Conservation (phyloP, 2,329 filamentous ascomycete species). For the Fusarium aywerte region DNA sequence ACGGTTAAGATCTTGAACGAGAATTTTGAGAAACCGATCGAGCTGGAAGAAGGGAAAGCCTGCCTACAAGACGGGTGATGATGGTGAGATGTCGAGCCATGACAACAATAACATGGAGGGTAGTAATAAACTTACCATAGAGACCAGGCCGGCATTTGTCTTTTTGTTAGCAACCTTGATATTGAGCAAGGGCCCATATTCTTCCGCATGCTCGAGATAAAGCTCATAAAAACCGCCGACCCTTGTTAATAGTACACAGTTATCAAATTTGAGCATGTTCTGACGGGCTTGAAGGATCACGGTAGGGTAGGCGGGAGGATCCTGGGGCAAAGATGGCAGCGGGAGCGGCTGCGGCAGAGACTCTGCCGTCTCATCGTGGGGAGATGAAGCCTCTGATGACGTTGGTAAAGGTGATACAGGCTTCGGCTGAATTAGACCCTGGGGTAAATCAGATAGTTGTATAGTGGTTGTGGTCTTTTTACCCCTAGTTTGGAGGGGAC, state of each 20-base stretch:
- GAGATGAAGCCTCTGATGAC: conserved; percentile 32
- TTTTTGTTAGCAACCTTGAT: conserved; percentile 86
- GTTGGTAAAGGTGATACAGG: conserved; percentile 26
- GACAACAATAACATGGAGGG: conserved; percentile 11
- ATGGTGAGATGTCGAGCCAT: conserved; percentile 30
- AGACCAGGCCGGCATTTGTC: conserved; percentile 79
- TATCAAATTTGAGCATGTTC: conserved; percentile 90
- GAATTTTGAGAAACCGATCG: conserved; percentile 89
- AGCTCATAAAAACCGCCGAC: conserved; percentile 98
- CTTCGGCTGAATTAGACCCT: conserved; percentile 56
- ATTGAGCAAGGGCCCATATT: conserved; percentile 85
- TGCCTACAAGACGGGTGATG: conserved; percentile 62
- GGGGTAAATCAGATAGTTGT: conserved; percentile 67
- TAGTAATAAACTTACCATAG: conserved; percentile 73
- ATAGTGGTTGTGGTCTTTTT: conserved; percentile 67
- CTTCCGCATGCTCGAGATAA: conserved; percentile 95
- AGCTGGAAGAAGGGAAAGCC: conserved; percentile 95
- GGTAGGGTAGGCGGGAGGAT: conserved; percentile 76
- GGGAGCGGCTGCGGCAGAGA: conserved; percentile 35
- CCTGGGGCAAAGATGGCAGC: conserved; percentile 52
- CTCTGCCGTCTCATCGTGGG: conserved; percentile 26
- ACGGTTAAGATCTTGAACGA: conserved; percentile 90
- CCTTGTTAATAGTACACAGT: conserved; percentile 90
- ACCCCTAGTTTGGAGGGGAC: conserved; percentile 51
- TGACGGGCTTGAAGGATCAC: conserved; percentile 86